Evolutionary conservation across 164 flowering plant genomes (phyloP), one percentile per base, ranked within the genome.

Genomic region (Cinnamomum chago): DNA sequence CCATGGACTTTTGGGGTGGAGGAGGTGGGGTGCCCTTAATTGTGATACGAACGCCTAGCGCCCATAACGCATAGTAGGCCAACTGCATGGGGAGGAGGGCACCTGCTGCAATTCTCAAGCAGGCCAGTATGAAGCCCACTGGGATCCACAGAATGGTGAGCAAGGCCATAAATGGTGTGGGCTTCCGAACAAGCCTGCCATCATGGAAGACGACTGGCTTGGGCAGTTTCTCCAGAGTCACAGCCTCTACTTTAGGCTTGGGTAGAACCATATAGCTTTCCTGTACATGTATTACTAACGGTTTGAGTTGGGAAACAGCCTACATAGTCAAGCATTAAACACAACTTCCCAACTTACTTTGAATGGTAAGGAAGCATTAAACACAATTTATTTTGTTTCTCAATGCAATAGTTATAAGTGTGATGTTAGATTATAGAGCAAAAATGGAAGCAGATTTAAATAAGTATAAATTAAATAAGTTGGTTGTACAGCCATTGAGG

Each of bases 131-230:
- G 81, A 90, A 81, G 28, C 91, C 95, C 6, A 90, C 79, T 0
- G 98, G 97, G 68, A 94, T 75, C 95, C 95, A 94, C 10, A 90
- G 64, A 80, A 88, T 88, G 70, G 90, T 89, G 72, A 90, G 71
- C 6, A 92, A 82, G 6, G 96, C 87, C 11, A 75, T 74, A 3
- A 85, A 24, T 0, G 95, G 97, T 0, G 98, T 94, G 1, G 97
- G 98, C 15, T 90, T 73, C 70, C 88, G 95, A 23, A 86, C 96
- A 0, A 94, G 72, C 9, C 97, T 80, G 0, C 98, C 98, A 27
- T 94, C 98, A 73, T 94, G 98, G 64, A 92, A 90, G 24, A 94
- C 89, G 1, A 90, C 73, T 2, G 94, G 90, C 62, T 88, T 83
- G 30, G 84, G 84, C 7, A 82, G 76, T 75, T 81, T 79, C 20